Evolutionary conservation across 139 green algal species (phyloP).

Genomic region (Volvox reticuliferus): DNA sequence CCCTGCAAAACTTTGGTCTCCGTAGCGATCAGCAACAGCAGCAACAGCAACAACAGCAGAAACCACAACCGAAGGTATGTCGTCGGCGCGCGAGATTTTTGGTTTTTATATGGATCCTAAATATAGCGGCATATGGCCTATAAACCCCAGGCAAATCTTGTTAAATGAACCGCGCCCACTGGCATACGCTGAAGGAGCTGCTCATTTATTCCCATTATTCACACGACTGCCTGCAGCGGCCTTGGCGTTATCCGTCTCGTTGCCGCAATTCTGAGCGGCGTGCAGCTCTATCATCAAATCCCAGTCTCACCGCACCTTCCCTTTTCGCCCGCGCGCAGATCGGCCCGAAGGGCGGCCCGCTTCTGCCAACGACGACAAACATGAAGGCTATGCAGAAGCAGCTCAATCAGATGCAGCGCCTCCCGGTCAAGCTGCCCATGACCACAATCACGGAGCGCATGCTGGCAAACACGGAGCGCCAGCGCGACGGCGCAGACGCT

Average conservation of each 20-base stretch:
- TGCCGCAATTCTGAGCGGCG: too few relatives aligned
- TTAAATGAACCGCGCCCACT: too few relatives aligned
- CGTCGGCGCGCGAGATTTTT: too few relatives aligned
- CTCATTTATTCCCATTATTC: too few relatives aligned
- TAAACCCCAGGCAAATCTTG: too few relatives aligned
- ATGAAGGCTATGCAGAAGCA: slow-evolving; percentile 47
- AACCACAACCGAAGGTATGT: background rate
- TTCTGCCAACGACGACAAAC: slow-evolving; percentile 35
- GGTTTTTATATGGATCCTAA: too few relatives aligned
- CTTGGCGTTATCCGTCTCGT: too few relatives aligned
- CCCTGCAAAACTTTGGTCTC: slow-evolving; percentile 33
- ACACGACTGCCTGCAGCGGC: too few relatives aligned
- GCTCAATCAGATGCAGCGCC: slow-evolving; percentile 40
- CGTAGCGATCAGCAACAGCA: background rate
- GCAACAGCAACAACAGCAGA: background rate
- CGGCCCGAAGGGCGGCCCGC: slow-evolving; percentile 22
- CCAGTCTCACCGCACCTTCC: too few relatives aligned
- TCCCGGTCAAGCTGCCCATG: slow-evolving; percentile 49
- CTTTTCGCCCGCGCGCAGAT: background rate
- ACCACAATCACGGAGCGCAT: slow-evolving; percentile 50
- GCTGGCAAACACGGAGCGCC: slow-evolving; percentile 33
- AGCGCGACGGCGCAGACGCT: background rate
- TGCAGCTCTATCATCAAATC: too few relatives aligned
- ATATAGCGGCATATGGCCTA: too few relatives aligned
- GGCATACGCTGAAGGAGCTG: too few relatives aligned